Evolutionary conservation across 345 rosid species (phyloP).

Genomic region (Sonneratia caseolaris): DNA sequence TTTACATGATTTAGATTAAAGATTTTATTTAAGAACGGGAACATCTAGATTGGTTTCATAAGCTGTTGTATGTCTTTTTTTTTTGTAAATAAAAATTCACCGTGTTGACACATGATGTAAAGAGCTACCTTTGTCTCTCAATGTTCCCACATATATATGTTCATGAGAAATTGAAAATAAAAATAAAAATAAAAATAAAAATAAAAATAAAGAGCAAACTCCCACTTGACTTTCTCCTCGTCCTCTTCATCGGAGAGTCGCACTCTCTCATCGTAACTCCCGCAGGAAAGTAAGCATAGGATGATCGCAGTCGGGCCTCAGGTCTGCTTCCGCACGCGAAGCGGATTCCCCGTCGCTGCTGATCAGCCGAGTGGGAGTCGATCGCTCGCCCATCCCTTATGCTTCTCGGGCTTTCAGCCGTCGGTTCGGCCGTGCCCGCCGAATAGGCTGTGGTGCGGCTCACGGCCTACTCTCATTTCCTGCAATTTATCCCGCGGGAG

Average conservation of each 20-base stretch:
- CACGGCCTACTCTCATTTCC: slow-evolving; percentile 16
- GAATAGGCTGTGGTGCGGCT: slow-evolving; percentile 5
- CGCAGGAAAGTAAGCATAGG: not conserved
- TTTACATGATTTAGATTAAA: no score
- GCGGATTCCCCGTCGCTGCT: slow-evolving; percentile 12
- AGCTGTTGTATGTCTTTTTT: no score
- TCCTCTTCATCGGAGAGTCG: not conserved
- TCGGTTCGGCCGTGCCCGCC: slow-evolving; percentile 2
- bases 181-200: no score
- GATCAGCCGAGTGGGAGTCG: slow-evolving; percentile 13
- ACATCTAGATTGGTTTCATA: no score
- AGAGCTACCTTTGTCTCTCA: no score
- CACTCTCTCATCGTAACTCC: not conserved
- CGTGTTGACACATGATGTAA: no score
- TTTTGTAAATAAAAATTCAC: no score
- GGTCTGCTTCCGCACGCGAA: slow-evolving; percentile 18
- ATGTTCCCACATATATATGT: no score
- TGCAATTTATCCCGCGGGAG: slow-evolving; percentile 37
- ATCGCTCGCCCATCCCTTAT: not conserved
- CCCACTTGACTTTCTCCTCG: not conserved
- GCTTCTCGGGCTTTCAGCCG: slow-evolving; percentile 7
- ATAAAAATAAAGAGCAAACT: no score
- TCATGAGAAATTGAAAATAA: no score
- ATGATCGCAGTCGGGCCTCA: slow-evolving; percentile 20
- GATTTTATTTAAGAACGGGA: no score